Conservation (phyloP, 768 basidiomycete genomes). For the Coprinopsis strossmayeri region DNA sequence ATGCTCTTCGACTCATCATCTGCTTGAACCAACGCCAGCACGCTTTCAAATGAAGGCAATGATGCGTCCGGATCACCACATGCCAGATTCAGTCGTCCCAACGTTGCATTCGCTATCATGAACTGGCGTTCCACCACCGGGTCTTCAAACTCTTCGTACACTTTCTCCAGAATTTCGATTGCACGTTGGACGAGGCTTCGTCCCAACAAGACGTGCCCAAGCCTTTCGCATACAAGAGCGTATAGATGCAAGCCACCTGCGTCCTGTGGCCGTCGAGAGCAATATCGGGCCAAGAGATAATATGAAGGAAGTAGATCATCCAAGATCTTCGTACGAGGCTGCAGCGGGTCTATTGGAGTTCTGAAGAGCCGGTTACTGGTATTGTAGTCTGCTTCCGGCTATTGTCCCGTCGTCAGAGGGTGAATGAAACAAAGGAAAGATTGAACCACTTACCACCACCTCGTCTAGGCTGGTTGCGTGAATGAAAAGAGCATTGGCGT, state of each 20-base stretch:
- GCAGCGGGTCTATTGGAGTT: constrained; percentile 15
- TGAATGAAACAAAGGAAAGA: neutral
- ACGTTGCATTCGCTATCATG: constrained; percentile 72
- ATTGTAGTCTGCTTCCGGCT: constrained; percentile 82
- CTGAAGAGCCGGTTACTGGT: constrained; percentile 59
- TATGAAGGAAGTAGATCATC: constrained; percentile 69
- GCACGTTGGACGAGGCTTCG: constrained; percentile 50
- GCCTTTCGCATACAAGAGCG: constrained; percentile 77
- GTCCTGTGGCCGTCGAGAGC: constrained; percentile 59
- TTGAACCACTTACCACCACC: constrained; percentile 47
- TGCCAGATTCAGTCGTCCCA: constrained; percentile 72
- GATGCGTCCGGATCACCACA: constrained; percentile 52
- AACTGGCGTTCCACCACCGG: constrained; percentile 70
- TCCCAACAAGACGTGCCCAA: constrained; percentile 65
- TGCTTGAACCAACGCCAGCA: constrained; percentile 59
- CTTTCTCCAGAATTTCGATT: constrained; percentile 70
- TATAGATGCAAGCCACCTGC: constrained; percentile 76
- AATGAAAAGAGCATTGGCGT: constrained; percentile 64
- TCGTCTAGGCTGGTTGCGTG: constrained; percentile 61
- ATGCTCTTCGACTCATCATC: constrained; percentile 31
- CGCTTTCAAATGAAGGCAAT: constrained; percentile 64
- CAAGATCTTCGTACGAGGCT: constrained; percentile 12
- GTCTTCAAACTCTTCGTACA: constrained; percentile 87
- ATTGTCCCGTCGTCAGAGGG: constrained; percentile 4
- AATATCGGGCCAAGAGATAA: constrained; percentile 76